phyloP scores from a whole-genome alignment of 495 filamentous ascomycete species.

The Talaromyces thailandensis region DNA sequence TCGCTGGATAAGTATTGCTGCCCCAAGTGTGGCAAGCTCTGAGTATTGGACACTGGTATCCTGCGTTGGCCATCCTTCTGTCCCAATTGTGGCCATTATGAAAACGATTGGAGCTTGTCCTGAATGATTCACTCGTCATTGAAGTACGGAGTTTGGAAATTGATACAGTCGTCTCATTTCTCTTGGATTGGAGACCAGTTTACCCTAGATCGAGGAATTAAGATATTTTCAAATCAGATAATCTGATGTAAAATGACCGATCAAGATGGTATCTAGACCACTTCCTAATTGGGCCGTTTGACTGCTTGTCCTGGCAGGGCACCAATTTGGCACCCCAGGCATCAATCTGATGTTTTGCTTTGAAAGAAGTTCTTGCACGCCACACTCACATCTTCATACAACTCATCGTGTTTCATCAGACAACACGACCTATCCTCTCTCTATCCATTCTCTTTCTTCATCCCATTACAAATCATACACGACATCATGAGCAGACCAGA shows the following conservation, averaged over 20 bases:
- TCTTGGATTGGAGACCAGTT: neutral
- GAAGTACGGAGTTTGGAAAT: neutral
- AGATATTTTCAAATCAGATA: neutral
- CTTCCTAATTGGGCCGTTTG: neutral
- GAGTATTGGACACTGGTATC: neutral
- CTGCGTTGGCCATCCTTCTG: neutral
- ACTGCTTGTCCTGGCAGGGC: neutral
- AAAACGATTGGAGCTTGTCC: neutral
- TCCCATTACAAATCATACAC: neutral
- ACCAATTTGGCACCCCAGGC: neutral
- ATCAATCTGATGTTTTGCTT: neutral
- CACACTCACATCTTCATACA: neutral
- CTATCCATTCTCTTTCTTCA: neutral
- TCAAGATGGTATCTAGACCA: neutral
- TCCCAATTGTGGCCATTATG: neutral
- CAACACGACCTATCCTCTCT: neutral
- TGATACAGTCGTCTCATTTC: neutral
- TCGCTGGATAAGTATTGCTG: neutral
- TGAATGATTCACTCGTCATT: neutral
- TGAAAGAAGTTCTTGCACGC: neutral
- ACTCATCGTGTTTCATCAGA: neutral
- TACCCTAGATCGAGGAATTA: neutral
- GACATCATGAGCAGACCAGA: neutral
- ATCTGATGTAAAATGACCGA: neutral
- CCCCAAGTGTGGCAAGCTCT: neutral